Base-by-base conservation (phyloP, 169 alveolate genomes). In the Plasmodium relictum region DNA sequence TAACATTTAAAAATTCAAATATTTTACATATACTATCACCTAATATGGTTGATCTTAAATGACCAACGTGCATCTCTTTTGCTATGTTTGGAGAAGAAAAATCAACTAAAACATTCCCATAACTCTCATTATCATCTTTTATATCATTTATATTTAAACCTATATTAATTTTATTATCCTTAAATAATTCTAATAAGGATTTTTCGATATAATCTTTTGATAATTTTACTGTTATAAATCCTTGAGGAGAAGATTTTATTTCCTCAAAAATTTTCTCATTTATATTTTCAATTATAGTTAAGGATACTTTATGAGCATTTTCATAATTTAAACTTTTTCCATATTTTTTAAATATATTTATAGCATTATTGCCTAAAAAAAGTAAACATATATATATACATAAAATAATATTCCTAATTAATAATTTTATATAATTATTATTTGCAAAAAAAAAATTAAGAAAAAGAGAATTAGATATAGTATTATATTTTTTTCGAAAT, bases 31-130 rank as follows among this genome's bases (percentile, higher is more conserved):
- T 92, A 16, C 99, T 93, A 65, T 99, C 99, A 24, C 99, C 99
- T 58, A 98, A 91, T 63, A 99, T 98, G 9, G 99, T 99, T 22
- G 99, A 98, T 78, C 99, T 87, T 71, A 98, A 94, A 90, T 99
- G 99, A 9, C 99, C 99, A 6, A 99, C 99, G 93, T 99, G 99
- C 99, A 99, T 99, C 88, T 99, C 99, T 93, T 99, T 99, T 45
- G 99, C 99, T 71, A 99, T 98, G 92, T 99, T 99, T 39, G 99
- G 99, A 37, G 99, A 96, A 16, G 99, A 98, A 88, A 97, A 98
- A 92, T 99, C 99, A 1, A 99, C 99, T n/a, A 96, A 93, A 70
- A 88, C 71, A 42, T 42, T 50, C 24, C 61, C 54, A 18, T 18
- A 59, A 54, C 16, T 83, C 12, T 8, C 78, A 48, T 85, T 54